Conservation (phyloP, 371 early-diverging fungal species). For the Umbelopsis sp. region DNA sequence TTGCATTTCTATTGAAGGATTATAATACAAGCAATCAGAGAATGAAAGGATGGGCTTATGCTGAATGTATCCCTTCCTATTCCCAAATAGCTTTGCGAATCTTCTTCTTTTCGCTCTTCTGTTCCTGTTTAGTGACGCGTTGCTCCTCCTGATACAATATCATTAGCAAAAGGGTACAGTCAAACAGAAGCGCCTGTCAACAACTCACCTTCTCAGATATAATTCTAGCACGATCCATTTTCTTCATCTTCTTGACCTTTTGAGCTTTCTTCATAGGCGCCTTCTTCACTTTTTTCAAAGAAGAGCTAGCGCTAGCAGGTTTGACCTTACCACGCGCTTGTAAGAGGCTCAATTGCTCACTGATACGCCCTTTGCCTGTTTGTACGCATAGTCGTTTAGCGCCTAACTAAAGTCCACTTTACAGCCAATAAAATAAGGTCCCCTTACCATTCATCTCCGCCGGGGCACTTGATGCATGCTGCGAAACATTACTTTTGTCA, state of each 20-base stretch:
- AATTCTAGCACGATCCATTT: constrained; percentile 4
- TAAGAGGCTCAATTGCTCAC: not conserved
- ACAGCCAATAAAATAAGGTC: constrained; percentile 4
- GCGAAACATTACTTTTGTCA: not conserved
- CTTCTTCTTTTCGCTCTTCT: constrained; percentile 8
- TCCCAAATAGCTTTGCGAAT: constrained; percentile 16
- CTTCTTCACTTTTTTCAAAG: constrained; percentile 19
- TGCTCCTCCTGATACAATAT: not conserved
- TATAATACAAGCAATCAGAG: not conserved
- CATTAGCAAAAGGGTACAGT: too few relatives aligned
- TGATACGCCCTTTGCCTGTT: not conserved
- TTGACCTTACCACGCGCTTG: not conserved
- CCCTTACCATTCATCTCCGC: constrained; percentile 14
- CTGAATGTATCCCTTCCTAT: not conserved
- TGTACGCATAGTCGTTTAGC: too few relatives aligned
- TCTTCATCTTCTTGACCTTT: constrained; percentile 19
- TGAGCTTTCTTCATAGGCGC: constrained; percentile 18
- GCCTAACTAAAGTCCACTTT: not conserved
- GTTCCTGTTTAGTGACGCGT: not conserved
- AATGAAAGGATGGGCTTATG: not conserved
- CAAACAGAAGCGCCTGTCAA: too few relatives aligned
- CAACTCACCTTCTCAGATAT: constrained; percentile 10
- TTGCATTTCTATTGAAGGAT: not conserved
- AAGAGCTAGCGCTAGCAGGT: not conserved
- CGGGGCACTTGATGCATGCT: not conserved